Base-by-base conservation (phyloP, 441 rosid species). In the Biscutella laevigata region DNA sequence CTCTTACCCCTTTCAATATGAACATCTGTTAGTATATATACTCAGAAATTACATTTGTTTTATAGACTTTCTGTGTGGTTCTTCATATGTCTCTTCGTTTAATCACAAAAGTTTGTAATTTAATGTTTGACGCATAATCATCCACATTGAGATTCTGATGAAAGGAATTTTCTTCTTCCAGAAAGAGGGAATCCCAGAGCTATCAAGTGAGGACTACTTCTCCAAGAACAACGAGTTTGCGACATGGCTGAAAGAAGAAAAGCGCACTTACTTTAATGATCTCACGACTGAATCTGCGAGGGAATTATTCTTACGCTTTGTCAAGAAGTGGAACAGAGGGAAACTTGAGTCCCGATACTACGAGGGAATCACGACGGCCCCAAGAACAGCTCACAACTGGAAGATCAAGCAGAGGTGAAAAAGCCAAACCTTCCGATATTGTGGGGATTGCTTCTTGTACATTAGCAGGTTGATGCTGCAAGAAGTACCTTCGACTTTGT, bases 181-280 rank as follows among this genome's bases (percentile, higher is more conserved):
- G 95, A 77, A 77, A 64, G 49, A 54, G 43, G 79, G 82, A 27
- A 43, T 88, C 45, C 74, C 70, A 56, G 86, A 84, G 82, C 72
- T 91, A 30, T 72, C 95, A 3, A 64, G 32, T 1, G 98, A 88
- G 9, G 95, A 91, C 76, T 91, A 91, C 79, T 87, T 81, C 69
- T 66, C 81, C 3, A 91, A 87, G 83, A 91, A 83, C 44, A 84
- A 83, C 5, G 98, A 91, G 73, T 91, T 87, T 38, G 78, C 95
- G 11, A 78, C 94, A 33, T 91, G 96, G 98, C 76, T 91, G 57
- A 77, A 68, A 75, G 98, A 91, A 58, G 72, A 87, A 70, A 88
- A 77, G 39, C 62, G 64, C 8, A 43, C 75, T 20, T 91, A 81
- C 62, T 91, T 91, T 65, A 81, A 90, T 2, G 91, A 91, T 28